Percentiles rank a stretch among this genome's conserved stretches.
phyloP scores from a whole-genome alignment of 2,329 filamentous ascomycete genomes.

The Aspergillus quadricinctus region DNA sequence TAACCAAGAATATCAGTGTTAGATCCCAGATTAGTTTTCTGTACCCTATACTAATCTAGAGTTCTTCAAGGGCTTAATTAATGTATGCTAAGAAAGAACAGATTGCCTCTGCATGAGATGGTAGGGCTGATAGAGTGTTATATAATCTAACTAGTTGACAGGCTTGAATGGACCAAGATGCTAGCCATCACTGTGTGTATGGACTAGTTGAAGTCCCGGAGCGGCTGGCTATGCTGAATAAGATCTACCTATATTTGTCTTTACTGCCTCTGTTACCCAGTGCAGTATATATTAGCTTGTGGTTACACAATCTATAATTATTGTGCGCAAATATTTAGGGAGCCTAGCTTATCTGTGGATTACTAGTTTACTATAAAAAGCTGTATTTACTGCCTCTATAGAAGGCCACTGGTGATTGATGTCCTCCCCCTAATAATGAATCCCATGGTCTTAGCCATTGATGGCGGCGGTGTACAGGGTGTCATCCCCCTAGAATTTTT shows the following conservation, averaged over 20 bases:
- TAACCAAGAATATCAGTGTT: slow-evolving; percentile 6
- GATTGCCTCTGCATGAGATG: background rate
- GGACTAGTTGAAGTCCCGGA: background rate
- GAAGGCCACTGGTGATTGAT: slow-evolving; percentile 11
- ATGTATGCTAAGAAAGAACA: background rate
- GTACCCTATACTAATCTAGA: slow-evolving; percentile 7
- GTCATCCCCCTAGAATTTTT: slow-evolving; percentile 17
- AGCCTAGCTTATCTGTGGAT: slow-evolving; percentile 3
- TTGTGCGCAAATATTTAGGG: slow-evolving; percentile 18
- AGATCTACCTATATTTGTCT: slow-evolving; percentile 18
- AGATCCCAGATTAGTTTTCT: slow-evolving; percentile 10
- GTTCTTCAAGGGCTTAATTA: slow-evolving; percentile 1
- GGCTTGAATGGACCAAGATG: background rate
- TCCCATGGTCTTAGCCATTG: slow-evolving; percentile 22
- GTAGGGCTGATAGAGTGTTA: background rate
- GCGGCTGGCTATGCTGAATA: slow-evolving; percentile 9
- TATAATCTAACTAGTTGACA: background rate
- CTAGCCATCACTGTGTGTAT: slow-evolving; percentile 1
- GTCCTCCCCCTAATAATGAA: slow-evolving; percentile 22
- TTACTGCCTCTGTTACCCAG: slow-evolving; percentile 13
- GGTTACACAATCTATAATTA: slow-evolving; percentile 18
- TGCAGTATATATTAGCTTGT: slow-evolving; percentile 16
- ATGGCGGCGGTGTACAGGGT: slow-evolving; percentile 20
- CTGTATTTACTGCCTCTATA: slow-evolving; percentile 15
- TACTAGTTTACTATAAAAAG: slow-evolving; percentile 15